Percentiles rank a stretch among this genome's conserved stretches.
Evolutionary conservation across 2,329 filamentous ascomycete genomes (phyloP).

Genomic region (Lachnellula hyalina): DNA sequence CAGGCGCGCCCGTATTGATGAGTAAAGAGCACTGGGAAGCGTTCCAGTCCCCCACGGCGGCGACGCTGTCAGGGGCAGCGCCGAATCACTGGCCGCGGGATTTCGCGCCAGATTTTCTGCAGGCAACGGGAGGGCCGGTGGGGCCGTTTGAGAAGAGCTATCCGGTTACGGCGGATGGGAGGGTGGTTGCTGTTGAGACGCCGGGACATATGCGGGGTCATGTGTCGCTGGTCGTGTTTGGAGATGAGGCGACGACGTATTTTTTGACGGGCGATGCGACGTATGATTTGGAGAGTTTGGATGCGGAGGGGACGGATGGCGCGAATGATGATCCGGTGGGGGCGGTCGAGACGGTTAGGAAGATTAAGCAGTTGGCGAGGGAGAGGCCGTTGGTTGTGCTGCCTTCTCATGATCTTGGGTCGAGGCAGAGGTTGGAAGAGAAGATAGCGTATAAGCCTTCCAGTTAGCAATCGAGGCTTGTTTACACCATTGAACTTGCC

Average conservation of each 20-base stretch:
- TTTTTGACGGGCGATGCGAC: slow-evolving; percentile 31
- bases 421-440: slow-evolving; percentile 1
- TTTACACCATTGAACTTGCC: not conserved
- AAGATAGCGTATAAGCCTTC: slow-evolving; percentile 53
- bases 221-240: slow-evolving; percentile 28
- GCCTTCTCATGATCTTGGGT: slow-evolving; percentile 31
- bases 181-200: slow-evolving; percentile 30
- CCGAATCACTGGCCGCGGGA: slow-evolving; percentile 31
- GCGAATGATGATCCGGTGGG: slow-evolving; percentile 29
- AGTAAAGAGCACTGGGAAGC: slow-evolving; percentile 30
- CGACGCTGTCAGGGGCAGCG: slow-evolving; percentile 27
- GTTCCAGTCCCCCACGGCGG: slow-evolving; percentile 27
- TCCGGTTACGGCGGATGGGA: slow-evolving; percentile 29
- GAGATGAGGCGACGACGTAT: slow-evolving; percentile 21
- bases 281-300: slow-evolving; percentile 29
- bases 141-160: slow-evolving; percentile 30
- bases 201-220: slow-evolving; percentile 34
- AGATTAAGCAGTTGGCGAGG: slow-evolving; percentile 31
- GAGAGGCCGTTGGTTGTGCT: slow-evolving; percentile 25
- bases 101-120: slow-evolving; percentile 30
- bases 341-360: slow-evolving; percentile 29
- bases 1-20: slow-evolving; percentile 26
- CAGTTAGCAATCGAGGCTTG: slow-evolving; percentile 60
- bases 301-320: slow-evolving; percentile 31
- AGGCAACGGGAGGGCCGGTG: slow-evolving; percentile 21